Conservation (phyloP, 176 grass and related monocot genomes). For the Carex pumila region DNA sequence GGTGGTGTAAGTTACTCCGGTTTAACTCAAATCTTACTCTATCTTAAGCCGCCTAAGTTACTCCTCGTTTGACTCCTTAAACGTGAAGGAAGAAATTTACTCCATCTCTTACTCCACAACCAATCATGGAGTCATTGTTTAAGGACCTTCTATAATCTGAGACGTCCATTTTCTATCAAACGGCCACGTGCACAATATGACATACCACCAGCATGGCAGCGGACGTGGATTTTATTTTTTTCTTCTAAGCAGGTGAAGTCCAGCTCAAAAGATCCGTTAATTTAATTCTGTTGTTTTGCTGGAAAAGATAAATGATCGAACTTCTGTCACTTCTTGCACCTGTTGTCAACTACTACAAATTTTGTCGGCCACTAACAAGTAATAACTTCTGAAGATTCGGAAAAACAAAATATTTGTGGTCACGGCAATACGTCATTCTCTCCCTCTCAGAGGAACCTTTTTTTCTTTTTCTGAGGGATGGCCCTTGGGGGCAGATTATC, state of each 20-base stretch:
- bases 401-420: not conserved
- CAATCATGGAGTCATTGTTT: no score
- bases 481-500: no score
- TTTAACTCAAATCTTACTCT: no score
- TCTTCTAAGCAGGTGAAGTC: not conserved
- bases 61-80: no score
- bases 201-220: not conserved
- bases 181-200: not conserved
- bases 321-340: not conserved
- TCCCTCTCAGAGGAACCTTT: no score
- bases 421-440: not conserved
- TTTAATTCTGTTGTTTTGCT: not conserved
- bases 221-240: not conserved
- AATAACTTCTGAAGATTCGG: not conserved
- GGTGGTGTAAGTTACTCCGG: no score
- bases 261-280: not conserved
- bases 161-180: not conserved
- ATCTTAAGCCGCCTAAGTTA: no score
- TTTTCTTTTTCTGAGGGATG: no score
- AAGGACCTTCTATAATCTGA: no score
- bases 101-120: no score
- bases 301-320: constrained; percentile 2
- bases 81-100: no score
- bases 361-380: not conserved
- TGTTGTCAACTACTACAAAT: not conserved